Evolutionary conservation across 2,329 filamentous ascomycete species (phyloP), one percentile per base, ranked within the genome.

Genomic region (Phialophora macrospora): DNA sequence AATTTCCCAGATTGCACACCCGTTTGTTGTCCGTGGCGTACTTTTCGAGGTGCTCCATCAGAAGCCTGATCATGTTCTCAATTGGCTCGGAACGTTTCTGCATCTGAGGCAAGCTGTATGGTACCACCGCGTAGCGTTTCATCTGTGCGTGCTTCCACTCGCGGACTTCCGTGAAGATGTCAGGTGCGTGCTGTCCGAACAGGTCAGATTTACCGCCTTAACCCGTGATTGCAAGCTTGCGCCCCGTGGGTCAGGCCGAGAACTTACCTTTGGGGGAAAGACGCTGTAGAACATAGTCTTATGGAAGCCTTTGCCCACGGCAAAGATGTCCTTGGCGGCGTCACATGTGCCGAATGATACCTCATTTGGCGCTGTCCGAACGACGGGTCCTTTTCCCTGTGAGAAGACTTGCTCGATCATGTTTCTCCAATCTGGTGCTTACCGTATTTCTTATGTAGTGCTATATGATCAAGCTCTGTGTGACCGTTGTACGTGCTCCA

Each of bases 141-240:
- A 84, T 85, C 65, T 79, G 77, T 0, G 83, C 82, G 72, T 86
- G 84, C 22, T 83, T 80, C n/a, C 80, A 78, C 74, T 85, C 83
- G 61, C 82, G 77, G 17, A 78, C 80, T 73, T 85, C 83, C 41
- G 84, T 85, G 74, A 86, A 86, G 72, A 85, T 85, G 67, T 85
- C 83, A 5, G 83, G 83, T 74, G 85, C 84, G 74, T 84, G 82
- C 0, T 30, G 72, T 71, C 2, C 73, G 66, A 12, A 75, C 83
- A 7, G 83, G 83, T 44, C 61, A 62, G 26, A 58, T 58, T 52
- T 62, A 1, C 14, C 38, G 6, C 6, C 17, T n/a, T 5, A 44
- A 44, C 17, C 38, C 8, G 14, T 44, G 14, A 17, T 44, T n/a
- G 6, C 38, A 44, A 44, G 6, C 5, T 44, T 8, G 38, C 17